Conservation (phyloP, 2,329 filamentous ascomycete genomes). For the Colletotrichum spinosum region DNA sequence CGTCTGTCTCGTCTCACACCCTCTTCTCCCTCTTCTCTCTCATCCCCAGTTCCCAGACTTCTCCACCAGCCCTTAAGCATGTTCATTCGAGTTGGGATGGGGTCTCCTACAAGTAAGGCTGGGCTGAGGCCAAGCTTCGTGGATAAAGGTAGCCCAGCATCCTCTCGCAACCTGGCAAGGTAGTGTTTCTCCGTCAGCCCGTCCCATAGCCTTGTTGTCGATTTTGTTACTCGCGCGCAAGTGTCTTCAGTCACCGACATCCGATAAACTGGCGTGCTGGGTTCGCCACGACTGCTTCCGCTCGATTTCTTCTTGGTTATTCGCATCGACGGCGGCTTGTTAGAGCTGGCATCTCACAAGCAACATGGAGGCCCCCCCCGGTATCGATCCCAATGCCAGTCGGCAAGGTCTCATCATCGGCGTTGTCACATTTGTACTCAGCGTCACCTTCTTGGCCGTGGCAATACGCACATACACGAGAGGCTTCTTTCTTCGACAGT, state of each 20-base stretch:
- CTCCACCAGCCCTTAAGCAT: background rate
- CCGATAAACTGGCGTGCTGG: background rate
- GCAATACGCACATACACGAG: constrained; percentile 40
- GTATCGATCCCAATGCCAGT: constrained; percentile 15
- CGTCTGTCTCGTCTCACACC: constrained; percentile 26
- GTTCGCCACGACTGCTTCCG: background rate
- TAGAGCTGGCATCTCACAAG: background rate
- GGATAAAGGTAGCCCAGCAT: constrained; percentile 14
- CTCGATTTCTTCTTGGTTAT: background rate
- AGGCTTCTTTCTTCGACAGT: constrained; percentile 40
- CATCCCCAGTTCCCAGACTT: constrained; percentile 3
- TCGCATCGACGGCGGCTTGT: background rate
- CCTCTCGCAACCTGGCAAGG: background rate
- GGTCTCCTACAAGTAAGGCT: background rate
- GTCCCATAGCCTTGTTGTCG: constrained; percentile 1
- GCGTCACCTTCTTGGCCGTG: constrained; percentile 27
- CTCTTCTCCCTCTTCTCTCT: constrained; percentile 1
- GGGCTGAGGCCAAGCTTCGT: background rate
- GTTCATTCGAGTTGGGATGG: background rate
- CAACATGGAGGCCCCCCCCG: constrained; percentile 34
- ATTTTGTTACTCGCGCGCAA: background rate
- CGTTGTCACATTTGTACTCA: constrained; percentile 4
- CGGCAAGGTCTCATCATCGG: constrained; percentile 13
- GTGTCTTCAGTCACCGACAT: too few relatives aligned
- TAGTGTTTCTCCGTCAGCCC: background rate